A percentile compares a stretch with the other conserved stretches of the same genome.
phyloP scores from a whole-genome alignment of 306 rosid genomes.

The Carpinus viminea region DNA sequence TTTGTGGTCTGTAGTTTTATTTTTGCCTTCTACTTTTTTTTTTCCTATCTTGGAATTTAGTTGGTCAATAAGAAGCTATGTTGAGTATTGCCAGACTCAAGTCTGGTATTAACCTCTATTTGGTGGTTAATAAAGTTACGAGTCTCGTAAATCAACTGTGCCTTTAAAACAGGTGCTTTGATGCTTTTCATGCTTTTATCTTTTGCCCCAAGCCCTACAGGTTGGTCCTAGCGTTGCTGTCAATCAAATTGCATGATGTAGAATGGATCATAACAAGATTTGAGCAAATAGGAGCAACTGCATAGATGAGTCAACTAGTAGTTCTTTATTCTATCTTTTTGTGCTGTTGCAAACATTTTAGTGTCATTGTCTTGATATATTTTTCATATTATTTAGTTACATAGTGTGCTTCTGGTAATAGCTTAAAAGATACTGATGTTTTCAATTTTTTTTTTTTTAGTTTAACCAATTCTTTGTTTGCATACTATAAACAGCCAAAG shows the following conservation, averaged over 20 bases:
- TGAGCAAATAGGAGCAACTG: not conserved
- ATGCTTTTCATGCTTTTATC: not conserved
- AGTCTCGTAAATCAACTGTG: not conserved
- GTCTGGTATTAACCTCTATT: not conserved
- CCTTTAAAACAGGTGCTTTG: not conserved
- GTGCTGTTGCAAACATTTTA: not conserved
- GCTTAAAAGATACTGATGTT: not conserved
- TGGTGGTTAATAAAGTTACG: not conserved
- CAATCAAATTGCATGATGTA: not conserved
- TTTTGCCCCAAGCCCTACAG: not conserved
- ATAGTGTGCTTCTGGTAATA: not conserved
- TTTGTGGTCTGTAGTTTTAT: not conserved
- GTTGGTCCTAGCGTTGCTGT: not conserved
- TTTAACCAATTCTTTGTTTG: not conserved
- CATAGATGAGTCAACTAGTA: not conserved
- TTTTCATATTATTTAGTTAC: not conserved
- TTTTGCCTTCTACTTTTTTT: not conserved
- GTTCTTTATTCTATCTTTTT: not conserved
- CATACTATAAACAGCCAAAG: constrained; percentile 57
- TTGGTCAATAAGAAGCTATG: not conserved
- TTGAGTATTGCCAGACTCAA: not conserved
- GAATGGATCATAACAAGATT: not conserved
- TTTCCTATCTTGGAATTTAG: not conserved
- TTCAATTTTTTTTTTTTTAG: not conserved
- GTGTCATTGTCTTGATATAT: not conserved